phyloP scores from a whole-genome alignment of 73 alveolate species.

The Paramecium octaurelia region DNA sequence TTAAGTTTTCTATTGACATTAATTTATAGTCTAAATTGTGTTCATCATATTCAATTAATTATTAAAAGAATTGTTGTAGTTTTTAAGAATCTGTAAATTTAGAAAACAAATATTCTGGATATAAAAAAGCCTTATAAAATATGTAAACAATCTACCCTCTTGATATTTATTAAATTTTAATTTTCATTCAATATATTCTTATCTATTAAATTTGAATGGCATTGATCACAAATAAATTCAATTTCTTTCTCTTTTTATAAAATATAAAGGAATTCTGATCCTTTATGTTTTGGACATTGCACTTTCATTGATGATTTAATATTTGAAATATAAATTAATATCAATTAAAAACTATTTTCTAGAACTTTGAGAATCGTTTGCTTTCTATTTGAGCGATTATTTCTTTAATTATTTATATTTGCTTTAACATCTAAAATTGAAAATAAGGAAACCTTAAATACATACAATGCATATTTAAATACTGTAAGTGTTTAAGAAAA shows the following conservation, averaged over 20 bases:
- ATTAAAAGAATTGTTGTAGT: not conserved
- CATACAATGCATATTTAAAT: no score
- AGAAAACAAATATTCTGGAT: not conserved
- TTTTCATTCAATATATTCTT: no score
- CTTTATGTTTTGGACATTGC: not conserved
- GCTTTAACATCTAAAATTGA: no score
- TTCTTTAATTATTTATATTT: no score
- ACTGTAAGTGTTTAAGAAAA: no score
- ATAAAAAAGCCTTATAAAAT: not conserved
- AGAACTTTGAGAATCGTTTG: no score
- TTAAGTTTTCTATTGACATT: not conserved
- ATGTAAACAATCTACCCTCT: not conserved
- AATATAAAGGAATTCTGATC: not conserved
- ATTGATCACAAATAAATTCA: not conserved
- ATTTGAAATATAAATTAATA: no score
- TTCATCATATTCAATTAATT: not conserved
- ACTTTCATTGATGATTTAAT: not conserved
- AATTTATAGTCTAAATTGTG: no score
- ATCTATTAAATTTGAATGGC: not conserved
- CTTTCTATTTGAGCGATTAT: no score
- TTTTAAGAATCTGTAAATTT: not conserved
- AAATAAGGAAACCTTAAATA: no score
- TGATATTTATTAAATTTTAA: no score
- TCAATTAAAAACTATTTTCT: no score
- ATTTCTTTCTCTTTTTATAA: not conserved